Base-by-base conservation (phyloP, 495 filamentous ascomycete genomes). In the Xylaria bambusicola region DNA sequence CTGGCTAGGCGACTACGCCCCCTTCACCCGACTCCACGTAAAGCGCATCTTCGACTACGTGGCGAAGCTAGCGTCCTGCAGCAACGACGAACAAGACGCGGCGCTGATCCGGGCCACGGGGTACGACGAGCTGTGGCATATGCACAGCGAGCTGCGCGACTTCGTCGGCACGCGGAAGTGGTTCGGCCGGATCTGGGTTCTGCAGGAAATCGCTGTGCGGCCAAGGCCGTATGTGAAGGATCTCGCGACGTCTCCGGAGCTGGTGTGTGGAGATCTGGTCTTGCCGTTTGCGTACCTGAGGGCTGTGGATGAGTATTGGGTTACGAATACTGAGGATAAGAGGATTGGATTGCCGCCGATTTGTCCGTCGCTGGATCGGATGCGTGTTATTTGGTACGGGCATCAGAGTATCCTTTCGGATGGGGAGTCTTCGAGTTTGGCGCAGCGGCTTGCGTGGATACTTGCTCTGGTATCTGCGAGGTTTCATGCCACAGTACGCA, bases 1-100 rank as follows among this genome's bases (percentile, higher is more conserved):
- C 9, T 62, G 60, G 60, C 45, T 62, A 12, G 54, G 54, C 29
- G 35, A 42, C 23, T 49, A 49, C 46, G 3, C 3, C 3, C 46
- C 46, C 3, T 49, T 15, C 10, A 23, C 46, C 12, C 20, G 24
- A 6, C 21, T 29, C 3, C 46, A 49, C 9, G 46, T 49, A 6
- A 24, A 24, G 18, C 18, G 17, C 10, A 7, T 49, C 4, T 49
- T 49, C 24, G 24, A 49, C 20, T 21, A 29, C 17, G 20, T 49
- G 5, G n/a, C 12, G 6, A 23, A 3, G 4, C 12, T 49, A 3
- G 24, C 46, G 24, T 9, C 3, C 9, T 13, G 12, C 18, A 6
- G 46, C 23, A 29, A 4, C 46, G 12, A 49, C 5, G 46, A 49
- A 7, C 13, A 49, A 24, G 46, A 24, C 9, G 4, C 7, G 12